phyloP scores from a whole-genome alignment of 2,329 filamentous ascomycete species.

The Parastagonospora avenae region DNA sequence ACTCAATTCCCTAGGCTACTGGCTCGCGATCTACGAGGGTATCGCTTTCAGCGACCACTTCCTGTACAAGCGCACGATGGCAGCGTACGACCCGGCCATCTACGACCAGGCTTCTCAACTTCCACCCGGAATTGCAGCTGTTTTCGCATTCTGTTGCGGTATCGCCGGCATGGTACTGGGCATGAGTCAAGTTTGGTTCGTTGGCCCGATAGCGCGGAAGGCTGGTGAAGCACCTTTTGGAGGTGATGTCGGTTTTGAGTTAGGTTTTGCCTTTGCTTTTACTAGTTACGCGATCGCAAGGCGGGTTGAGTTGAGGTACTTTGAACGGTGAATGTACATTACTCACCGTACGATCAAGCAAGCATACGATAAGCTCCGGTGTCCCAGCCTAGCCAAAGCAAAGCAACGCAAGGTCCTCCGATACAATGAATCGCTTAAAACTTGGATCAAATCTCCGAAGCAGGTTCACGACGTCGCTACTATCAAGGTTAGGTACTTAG shows the following conservation, averaged over 20 bases:
- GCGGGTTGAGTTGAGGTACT: neutral
- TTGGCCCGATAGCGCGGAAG: slow-evolving; percentile 68
- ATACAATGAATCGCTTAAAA: too few relatives aligned
- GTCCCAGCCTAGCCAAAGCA: too few relatives aligned
- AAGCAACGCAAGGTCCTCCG: too few relatives aligned
- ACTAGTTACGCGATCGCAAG: neutral
- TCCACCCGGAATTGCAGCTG: slow-evolving; percentile 67
- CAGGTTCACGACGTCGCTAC: too few relatives aligned
- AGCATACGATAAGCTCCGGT: too few relatives aligned
- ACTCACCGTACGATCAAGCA: too few relatives aligned
- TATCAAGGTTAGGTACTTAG: too few relatives aligned
- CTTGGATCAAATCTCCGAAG: too few relatives aligned
- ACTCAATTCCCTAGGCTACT: slow-evolving; percentile 62
- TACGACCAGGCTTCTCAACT: slow-evolving; percentile 65
- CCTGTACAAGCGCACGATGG: slow-evolving; percentile 67
- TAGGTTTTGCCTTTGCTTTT: slow-evolving; percentile 63
- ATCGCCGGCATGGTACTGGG: slow-evolving; percentile 69
- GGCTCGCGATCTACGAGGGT: slow-evolving; percentile 75
- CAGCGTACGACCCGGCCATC: slow-evolving; percentile 62
- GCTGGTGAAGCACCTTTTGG: slow-evolving; percentile 66
- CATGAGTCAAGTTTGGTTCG: slow-evolving; percentile 72
- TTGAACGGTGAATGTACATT: too few relatives aligned
- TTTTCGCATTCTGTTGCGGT: slow-evolving; percentile 67
- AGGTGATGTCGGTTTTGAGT: slow-evolving; percentile 68
- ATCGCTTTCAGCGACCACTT: slow-evolving; percentile 71